Evolutionary conservation across 176 grass and related monocot genomes (phyloP).

Genomic region (Guadua angustifolia): DNA sequence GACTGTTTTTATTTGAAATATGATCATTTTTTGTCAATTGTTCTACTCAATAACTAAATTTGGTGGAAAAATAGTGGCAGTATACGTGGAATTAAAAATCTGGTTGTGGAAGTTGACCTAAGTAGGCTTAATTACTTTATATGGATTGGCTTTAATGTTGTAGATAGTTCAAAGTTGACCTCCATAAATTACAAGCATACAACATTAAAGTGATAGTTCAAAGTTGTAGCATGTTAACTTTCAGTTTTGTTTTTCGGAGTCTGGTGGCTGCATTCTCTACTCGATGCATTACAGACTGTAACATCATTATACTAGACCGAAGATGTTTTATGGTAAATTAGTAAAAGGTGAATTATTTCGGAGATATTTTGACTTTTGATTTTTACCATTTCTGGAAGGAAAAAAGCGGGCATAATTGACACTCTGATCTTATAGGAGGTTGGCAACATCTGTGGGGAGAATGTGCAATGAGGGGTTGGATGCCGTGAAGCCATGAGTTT

Average conservation of each 20-base stretch:
- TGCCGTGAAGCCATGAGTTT: too few relatives aligned
- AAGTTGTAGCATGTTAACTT: not conserved
- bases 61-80: too few relatives aligned
- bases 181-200: too few relatives aligned
- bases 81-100: too few relatives aligned
- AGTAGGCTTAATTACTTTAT: too few relatives aligned
- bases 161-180: too few relatives aligned
- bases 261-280: not conserved
- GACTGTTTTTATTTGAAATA: too few relatives aligned
- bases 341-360: not conserved
- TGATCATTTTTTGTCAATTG: too few relatives aligned
- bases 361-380: slow-evolving; percentile 18
- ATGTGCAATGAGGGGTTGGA: slow-evolving; percentile 21
- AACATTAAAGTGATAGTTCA: too few relatives aligned
- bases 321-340: slow-evolving; percentile 1
- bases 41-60: too few relatives aligned
- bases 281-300: not conserved
- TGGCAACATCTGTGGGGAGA: slow-evolving; percentile 36
- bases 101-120: too few relatives aligned
- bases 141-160: too few relatives aligned
- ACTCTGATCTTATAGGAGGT: slow-evolving; percentile 1
- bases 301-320: not conserved
- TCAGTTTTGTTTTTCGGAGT: not conserved
- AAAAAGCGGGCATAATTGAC: slow-evolving; percentile 14
- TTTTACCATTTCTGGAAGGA: slow-evolving; percentile 37